Base-by-base conservation (phyloP, 345 rosid genomes). In the Murraya koenigii region DNA sequence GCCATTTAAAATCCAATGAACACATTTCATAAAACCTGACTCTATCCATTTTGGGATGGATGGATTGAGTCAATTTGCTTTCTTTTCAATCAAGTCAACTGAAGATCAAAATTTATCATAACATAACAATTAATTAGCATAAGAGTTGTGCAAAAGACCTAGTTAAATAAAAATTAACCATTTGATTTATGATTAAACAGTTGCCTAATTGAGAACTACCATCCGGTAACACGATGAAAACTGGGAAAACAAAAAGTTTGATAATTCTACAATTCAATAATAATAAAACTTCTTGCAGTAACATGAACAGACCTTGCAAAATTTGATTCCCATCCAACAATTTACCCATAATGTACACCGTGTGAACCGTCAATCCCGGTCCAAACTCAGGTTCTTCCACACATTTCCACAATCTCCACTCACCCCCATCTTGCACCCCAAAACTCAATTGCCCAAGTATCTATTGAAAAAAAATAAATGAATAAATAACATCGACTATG, bases 301-400 rank as follows among this genome's bases (percentile, higher is more conserved):
- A 28, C 47, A 55, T 22, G 56, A 25, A 7, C 71, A 80, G 15
- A 93, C 97, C 97, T 88, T 83, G 83, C 38, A 84, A 84, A 60
- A 2, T 56, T 33, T 6, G 61, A 79, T 73, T 68, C 74, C 75
- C 78, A 58, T 74, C 55, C 41, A 79, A 68, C 58, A 90, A 79
- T 78, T 80, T 84, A 20, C 92, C 97, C 77, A 79, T 62, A 72
- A 95, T 15, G 61, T 87, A 95, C 74, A 89, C 84, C 5, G 88
- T 88, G 76, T 77, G 83, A 83, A 87, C 69, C 5, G 81, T 89
- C 20, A 82, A 77, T 23, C 84, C 94, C 22, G 94, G 97, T 75
- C 97, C 98, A 75, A 93, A 95, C 77, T 86, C 97, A 33, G 97
- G 80, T 86, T 95, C 98, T 81, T 89, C 89, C 69, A 86, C 89